Evolutionary conservation across 148 eudicot species (phyloP).

Genomic region (Rhododendron griersonianum): DNA sequence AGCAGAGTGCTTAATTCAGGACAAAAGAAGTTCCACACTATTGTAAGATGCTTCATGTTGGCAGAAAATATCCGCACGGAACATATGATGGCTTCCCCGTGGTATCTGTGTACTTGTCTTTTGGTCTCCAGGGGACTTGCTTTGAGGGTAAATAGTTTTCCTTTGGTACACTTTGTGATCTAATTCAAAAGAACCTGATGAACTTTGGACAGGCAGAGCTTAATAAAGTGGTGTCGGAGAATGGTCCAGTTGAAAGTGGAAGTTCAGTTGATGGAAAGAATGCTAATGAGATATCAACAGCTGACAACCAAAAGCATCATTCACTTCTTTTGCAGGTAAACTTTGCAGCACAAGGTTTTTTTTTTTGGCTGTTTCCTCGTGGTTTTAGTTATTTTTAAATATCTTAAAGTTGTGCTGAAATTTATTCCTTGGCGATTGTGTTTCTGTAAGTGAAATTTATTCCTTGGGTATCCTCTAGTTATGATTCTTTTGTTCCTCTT

Average conservation of each 20-base stretch:
- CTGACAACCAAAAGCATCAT: conserved; percentile 64
- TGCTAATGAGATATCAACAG: conserved; percentile 20
- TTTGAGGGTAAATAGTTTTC: neutral
- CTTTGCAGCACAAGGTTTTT: neutral
- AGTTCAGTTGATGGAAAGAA: conserved; percentile 32
- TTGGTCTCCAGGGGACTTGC: neutral
- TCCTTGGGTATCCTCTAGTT: neutral
- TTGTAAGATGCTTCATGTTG: neutral
- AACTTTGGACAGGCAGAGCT: conserved; percentile 71
- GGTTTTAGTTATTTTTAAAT: neutral
- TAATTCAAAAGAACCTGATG: neutral
- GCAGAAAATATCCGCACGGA: neutral
- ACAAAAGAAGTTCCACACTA: neutral
- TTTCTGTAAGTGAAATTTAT: neutral
- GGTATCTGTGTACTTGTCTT: neutral
- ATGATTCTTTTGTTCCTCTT: conserved; percentile 4
- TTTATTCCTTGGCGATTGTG: neutral
- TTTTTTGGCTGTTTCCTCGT: neutral
- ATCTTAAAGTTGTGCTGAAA: neutral
- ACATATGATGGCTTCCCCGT: neutral
- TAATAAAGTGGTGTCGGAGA: conserved; percentile 41
- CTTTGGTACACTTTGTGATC: conserved; percentile 9
- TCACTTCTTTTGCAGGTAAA: conserved; percentile 81
- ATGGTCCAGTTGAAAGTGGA: conserved; percentile 41
- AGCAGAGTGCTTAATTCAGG: neutral